Evolutionary conservation across 352 stramenopile genomes (phyloP), one percentile per base, ranked within the genome.

Genomic region (Pythium guiyangense): DNA sequence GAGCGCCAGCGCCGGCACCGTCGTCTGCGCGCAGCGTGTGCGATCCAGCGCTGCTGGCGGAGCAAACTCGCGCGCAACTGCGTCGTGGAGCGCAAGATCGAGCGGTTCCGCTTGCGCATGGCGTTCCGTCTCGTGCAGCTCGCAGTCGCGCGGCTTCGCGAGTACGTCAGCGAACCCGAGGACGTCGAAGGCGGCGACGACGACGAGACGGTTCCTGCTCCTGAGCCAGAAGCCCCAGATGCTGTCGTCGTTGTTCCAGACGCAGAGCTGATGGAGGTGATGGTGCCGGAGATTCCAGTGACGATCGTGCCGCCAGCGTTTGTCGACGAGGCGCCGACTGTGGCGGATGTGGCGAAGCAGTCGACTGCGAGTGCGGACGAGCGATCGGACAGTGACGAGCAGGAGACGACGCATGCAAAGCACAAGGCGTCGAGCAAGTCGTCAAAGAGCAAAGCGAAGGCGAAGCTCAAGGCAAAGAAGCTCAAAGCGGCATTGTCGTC

Each of bases 91-190:
- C 59, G 47, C 18, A 69, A 70, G 15, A 34, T 79, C 9, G 56
- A 64, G 3, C 59, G 46, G 29, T 84, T 82, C 49, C 74, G 57
- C 14, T 46, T 82, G 35, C 45, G 44, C 25, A 29, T 54, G 3
- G 67, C 70, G 27, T 84, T 84, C 46, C 26, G 29, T 10, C 73
- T 64, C 51, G 68, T 84, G 50, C 42, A 29, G 43, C 49, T 57
- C 20, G 57, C 57, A 8, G 37, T 52, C 43, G 35, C 31, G 22
- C 49, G 31, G 3, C 29, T 52, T 8, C 31, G 43, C 44, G 49
- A 50, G 31, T 42, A 45, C 29, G 42, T 42, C 6, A 51, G 49
- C 27, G 49, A 62, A 2, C 22, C 17, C 6, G 49, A 62, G 22
- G 20, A 50, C 6, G 42, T 47, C 20, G 14, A 12, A 6, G n/a